Evolutionary conservation across 2,329 filamentous ascomycete genomes (phyloP), one percentile per base, ranked within the genome.

Genomic region (Hymenoscyphus fructigenus): DNA sequence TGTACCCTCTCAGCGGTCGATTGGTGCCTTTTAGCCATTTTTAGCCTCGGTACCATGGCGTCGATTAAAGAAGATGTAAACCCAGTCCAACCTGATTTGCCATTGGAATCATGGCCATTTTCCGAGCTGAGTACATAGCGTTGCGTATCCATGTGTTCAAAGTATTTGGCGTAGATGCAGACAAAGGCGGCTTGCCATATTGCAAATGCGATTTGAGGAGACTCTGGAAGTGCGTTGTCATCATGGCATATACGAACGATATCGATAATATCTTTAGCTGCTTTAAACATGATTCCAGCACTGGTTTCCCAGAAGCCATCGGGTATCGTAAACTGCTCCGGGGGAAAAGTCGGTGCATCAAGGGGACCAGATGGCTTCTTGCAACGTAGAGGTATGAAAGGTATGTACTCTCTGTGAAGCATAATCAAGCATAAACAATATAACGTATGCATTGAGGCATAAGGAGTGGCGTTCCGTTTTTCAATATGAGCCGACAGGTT

Each of bases 401-500:
- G 87, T 29, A 91, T 81, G 67, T 88, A 90, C 73, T 91, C 88
- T 67, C 88, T 81, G 71, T 90, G 86, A 32, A 91, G 79, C 78
- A 90, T 86, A 67, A 92, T 87, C 63, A 84, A 82, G 73, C 87
- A 91, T 1, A 91, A 79, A 1, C 84, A 83, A 65, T 86, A 84
- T 0, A 91, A 82, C 70, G 88, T 86, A 71, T 92, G 89, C 62
- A 92, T 78, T 3, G 89, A 82, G 10, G 88, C 84, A 71, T 89
- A 92, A 7, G 84, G 83, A 57, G 87, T 88, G 1, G 85, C 85
- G 1, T 85, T 85, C 53, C 85, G 82, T 62, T 85, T 82, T 66
- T 85, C 86, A 69, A 90, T 86, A 71, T 91, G 88, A 28, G 84
- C 86, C 70, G 85, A 84, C 55, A 88, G 87, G 73, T 91, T 91